phyloP scores from a whole-genome alignment of 2,329 filamentous ascomycete species.

The Ceratocystis cubensis region DNA sequence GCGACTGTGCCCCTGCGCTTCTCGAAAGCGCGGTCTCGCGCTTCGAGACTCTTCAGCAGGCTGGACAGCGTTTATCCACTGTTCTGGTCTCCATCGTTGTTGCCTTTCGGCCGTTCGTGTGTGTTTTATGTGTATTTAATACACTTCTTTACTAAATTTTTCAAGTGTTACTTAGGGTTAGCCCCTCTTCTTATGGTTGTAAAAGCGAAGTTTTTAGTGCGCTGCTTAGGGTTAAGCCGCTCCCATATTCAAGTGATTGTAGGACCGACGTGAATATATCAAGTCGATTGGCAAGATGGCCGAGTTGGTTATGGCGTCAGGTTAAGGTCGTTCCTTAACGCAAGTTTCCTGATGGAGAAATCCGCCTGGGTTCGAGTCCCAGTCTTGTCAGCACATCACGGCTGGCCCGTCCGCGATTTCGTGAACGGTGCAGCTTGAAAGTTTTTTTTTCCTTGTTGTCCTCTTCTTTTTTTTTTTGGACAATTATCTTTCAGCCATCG shows the following conservation, averaged over 20 bases:
- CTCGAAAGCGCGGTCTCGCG: no score
- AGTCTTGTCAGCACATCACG: slow-evolving; percentile 17
- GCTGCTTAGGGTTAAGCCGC: not conserved
- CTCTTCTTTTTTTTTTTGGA: not conserved
- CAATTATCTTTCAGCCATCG: not conserved
- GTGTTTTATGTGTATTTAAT: no score
- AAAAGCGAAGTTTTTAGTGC: no score
- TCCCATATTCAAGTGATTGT: not conserved
- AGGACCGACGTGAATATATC: not conserved
- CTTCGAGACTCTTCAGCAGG: no score
- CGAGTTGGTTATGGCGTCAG: slow-evolving; percentile 31
- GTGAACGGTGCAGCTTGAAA: not conserved
- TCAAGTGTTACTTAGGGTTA: no score
- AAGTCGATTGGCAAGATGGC: slow-evolving; percentile 26
- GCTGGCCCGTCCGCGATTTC: not conserved
- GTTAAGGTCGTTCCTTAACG: slow-evolving; percentile 28
- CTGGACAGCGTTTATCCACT: no score
- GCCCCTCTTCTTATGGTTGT: no score
- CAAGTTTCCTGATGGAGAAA: slow-evolving; percentile 22
- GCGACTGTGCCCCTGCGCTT: no score
- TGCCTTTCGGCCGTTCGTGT: no score
- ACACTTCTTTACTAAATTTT: no score
- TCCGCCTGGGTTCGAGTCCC: slow-evolving; percentile 21
- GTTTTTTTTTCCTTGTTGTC: not conserved
- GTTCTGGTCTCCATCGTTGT: no score